These are phyloP conservation scores for Xanthoceras sorbifolium DNA, from an alignment of 345 rosid genomes.

Conservation along the genomic window DNA sequence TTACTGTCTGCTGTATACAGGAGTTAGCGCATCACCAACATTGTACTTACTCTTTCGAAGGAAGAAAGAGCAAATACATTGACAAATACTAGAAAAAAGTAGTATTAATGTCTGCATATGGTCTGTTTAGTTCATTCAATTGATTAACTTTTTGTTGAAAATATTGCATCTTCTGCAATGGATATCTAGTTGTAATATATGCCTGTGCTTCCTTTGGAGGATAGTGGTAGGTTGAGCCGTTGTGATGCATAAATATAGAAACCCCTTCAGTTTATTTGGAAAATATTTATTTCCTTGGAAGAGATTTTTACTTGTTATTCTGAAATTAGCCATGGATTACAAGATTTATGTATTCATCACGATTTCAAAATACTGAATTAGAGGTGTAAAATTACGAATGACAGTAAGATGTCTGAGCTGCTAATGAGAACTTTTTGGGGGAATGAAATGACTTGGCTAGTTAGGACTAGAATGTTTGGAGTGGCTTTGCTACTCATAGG, in stretches of 20 bases:
- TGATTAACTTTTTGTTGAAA: not conserved
- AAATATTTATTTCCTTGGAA: not conserved
- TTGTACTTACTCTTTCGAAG: too few species aligned
- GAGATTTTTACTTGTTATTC: not conserved
- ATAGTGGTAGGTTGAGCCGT: constrained; percentile 2
- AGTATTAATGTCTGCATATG: not conserved
- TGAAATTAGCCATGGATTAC: not conserved
- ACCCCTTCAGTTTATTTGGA: not conserved
- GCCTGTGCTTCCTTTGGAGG: not conserved
- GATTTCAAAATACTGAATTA: not conserved
- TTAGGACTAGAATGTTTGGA: not conserved
- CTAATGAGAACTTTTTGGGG: not conserved
- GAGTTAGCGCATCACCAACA: too few species aligned
- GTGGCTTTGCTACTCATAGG: not conserved
- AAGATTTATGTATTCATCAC: not conserved
- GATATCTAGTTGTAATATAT: not conserved
- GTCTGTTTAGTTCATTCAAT: not conserved
- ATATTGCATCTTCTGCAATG: not conserved
- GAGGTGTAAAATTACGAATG: not conserved
- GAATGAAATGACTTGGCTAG: not conserved
- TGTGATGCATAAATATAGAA: not conserved
- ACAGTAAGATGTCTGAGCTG: not conserved
- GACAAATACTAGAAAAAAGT: too few species aligned
- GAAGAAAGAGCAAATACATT: too few species aligned
- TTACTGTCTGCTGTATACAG: too few species aligned